These are phyloP conservation scores for Boletus rufocinnamomeus DNA, from an alignment of 768 basidiomycete species.

Conservation along the genomic window DNA sequence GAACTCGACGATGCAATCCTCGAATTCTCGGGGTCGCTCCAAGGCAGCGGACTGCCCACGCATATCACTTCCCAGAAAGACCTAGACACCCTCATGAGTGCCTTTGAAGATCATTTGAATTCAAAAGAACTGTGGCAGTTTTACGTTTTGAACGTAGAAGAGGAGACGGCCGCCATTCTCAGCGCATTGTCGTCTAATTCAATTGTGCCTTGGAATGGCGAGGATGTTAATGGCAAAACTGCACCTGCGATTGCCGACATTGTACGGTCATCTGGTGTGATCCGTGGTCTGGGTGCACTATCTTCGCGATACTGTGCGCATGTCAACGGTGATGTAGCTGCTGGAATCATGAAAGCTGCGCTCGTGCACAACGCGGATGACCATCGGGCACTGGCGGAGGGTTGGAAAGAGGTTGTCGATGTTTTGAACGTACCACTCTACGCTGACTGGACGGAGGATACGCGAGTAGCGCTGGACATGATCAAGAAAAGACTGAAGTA, in stretches of 20 bases:
- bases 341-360: constrained; percentile 74
- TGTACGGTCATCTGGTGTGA: constrained; percentile 51
- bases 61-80: constrained; percentile 64
- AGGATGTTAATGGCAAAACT: constrained; percentile 57
- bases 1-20: constrained; percentile 89
- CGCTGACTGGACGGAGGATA: constrained; percentile 83
- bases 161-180: constrained; percentile 59
- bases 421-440: constrained; percentile 90
- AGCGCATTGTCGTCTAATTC: constrained; percentile 35
- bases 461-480: constrained; percentile 67
- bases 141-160: constrained; percentile 79
- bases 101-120: constrained; percentile 62
- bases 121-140: constrained; percentile 86
- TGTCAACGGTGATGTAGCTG: constrained; percentile 65
- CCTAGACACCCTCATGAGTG: constrained; percentile 62
- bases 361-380: constrained; percentile 49
- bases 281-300: constrained; percentile 60
- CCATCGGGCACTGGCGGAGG: constrained; percentile 57
- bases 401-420: constrained; percentile 80
- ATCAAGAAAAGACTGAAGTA: constrained; percentile 80
- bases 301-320: constrained; percentile 67
- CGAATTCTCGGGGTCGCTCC: constrained; percentile 71
- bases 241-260: constrained; percentile 67
- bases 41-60: constrained; percentile 70
- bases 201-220: constrained; percentile 60